A percentile compares a stretch with the other conserved stretches of the same genome.
phyloP scores from a whole-genome alignment of 495 filamentous ascomycete genomes.

The Tuber microsphaerosporum region DNA sequence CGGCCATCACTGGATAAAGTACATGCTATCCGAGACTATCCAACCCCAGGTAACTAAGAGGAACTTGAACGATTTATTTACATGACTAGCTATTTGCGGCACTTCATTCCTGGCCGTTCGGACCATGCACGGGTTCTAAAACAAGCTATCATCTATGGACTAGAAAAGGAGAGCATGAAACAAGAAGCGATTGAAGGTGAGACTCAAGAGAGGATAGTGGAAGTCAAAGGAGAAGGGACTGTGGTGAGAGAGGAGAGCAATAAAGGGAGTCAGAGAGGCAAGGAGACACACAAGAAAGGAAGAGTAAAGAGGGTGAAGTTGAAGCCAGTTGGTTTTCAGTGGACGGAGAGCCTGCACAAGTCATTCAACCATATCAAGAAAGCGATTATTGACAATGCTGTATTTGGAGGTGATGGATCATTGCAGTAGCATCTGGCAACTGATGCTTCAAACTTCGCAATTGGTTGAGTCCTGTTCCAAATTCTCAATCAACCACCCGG shows the following conservation, averaged over 20 bases:
- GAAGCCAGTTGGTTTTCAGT: too few relatives aligned
- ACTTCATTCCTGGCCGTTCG: background rate
- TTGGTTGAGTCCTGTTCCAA: background rate
- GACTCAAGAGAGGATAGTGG: too few relatives aligned
- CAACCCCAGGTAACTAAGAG: background rate
- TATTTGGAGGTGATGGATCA: background rate
- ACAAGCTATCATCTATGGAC: too few relatives aligned
- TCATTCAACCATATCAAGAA: constrained; percentile 2
- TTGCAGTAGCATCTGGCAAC: constrained; percentile 3
- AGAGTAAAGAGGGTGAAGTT: too few relatives aligned
- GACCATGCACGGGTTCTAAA: background rate
- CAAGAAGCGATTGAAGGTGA: too few relatives aligned
- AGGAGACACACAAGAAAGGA: too few relatives aligned
- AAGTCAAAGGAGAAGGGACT: too few relatives aligned
- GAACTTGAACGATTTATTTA: background rate
- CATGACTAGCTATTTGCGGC: background rate
- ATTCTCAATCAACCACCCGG: background rate
- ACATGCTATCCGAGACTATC: constrained; percentile 1
- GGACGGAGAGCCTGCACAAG: background rate
- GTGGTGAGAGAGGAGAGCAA: too few relatives aligned
- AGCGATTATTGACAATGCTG: background rate
- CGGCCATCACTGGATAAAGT: background rate
- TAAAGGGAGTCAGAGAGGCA: too few relatives aligned
- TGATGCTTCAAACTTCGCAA: background rate
- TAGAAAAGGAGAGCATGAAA: too few relatives aligned